Evolutionary conservation across 805 yeast genomes (phyloP), one percentile per base, ranked within the genome.

Genomic region (Metschnikowia noctiluminum): DNA sequence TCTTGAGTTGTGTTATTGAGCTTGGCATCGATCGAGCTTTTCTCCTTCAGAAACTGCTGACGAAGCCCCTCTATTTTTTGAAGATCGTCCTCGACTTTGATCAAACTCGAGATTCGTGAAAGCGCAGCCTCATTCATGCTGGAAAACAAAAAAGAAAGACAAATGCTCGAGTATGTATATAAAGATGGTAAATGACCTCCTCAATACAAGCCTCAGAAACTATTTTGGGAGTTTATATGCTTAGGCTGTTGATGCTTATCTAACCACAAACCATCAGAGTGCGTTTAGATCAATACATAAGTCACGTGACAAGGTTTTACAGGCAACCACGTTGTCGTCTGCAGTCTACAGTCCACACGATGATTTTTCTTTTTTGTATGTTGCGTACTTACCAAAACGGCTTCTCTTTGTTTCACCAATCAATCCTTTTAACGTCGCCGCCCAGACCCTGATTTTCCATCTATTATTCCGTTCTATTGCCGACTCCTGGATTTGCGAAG

Each of bases 1-100:
- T 76, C 76, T 60, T 79, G 81, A n/a, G 89, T 80, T 43, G 85
- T 86, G 37, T 85, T 68, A 58, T 80, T 81, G 54, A 92, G 71
- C 61, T 89, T 92, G 42, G 84, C 73, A 57, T 89, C 96, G 11
- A 89, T 71, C 3, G 86, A 77, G 0, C 85, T 76, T 62, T 87
- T 88, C 60, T 92, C 96, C 54, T 83, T 84, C 7, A 63, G 51
- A 42, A 86, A 66, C 50, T 81, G 85, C 45, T 76, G 80, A 47
- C 77, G 78, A 28, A 86, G 65, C 8, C 71, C 66, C 10, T 71
- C 66, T 7, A 85, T 74, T 48, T 78, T 81, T 43, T 73, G 78
- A 36, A 85, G 65, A 49, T 86, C 90, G 55, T 73, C 78, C 52
- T 73, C 77, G 16, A 65, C 64, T 55, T 70, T 69, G 44, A 73